A percentile compares a stretch with the other conserved stretches of the same genome.
Conservation (phyloP, 176 grass and related monocot species). For the Aegilops umbellulata region DNA sequence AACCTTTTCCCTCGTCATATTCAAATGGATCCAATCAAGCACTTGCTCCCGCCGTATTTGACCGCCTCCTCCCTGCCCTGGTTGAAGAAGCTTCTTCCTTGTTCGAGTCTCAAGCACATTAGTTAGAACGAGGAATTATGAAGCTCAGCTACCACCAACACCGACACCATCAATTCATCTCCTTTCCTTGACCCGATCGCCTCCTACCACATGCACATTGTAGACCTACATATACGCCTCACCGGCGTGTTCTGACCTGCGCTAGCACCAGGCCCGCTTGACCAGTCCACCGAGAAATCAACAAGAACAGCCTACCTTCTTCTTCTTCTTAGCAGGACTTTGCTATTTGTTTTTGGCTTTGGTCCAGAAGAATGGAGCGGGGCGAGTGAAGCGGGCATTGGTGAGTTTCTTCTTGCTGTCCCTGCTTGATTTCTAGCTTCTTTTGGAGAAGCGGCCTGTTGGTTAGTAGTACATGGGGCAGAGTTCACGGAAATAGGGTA, state of each 20-base stretch:
- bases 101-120: not conserved
- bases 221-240: not conserved
- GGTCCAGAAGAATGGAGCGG: not conserved
- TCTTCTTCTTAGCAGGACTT: not conserved
- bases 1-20: not conserved
- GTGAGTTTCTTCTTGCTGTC: slow-evolving; percentile 12
- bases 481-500: not conserved
- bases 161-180: not conserved
- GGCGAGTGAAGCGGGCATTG: not conserved
- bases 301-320: not conserved
- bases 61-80: not conserved
- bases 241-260: not conserved
- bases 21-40: not conserved
- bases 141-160: not conserved
- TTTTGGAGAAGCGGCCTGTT: no score
- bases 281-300: not conserved
- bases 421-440: not conserved
- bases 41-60: slow-evolving; percentile 19
- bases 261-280: not conserved
- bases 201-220: not conserved
- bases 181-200: slow-evolving; percentile 37
- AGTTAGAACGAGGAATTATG: not conserved
- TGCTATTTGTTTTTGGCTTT: not conserved
- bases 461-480: no score
- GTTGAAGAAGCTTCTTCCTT: not conserved